These are phyloP conservation scores for Aotearoamyces nothofagi DNA, from an alignment of 2,329 filamentous ascomycete genomes.

Conservation along the genomic window DNA sequence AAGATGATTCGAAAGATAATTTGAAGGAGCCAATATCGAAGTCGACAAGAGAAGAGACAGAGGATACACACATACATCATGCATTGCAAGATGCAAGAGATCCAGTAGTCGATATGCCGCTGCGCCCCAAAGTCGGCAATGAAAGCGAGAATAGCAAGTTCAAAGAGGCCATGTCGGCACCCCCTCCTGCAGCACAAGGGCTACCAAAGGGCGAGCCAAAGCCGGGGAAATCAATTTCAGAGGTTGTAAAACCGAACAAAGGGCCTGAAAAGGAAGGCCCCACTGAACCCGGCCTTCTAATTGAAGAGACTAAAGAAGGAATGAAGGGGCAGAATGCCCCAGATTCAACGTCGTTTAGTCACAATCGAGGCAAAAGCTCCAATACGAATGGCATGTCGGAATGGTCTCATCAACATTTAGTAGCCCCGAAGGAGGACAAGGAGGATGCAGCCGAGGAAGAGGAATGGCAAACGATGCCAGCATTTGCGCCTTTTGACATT, in stretches of 20 bases:
- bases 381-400: conserved; percentile 39
- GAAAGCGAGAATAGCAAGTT: background rate
- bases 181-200: background rate
- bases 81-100: too few relatives aligned
- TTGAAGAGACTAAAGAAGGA: conserved; percentile 1
- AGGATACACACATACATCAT: too few relatives aligned
- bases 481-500: conserved; percentile 82
- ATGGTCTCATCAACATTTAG: conserved; percentile 78
- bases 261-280: background rate
- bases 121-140: conserved; percentile 2
- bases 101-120: too few relatives aligned
- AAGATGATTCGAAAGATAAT: background rate
- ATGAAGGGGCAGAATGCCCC: conserved; percentile 2
- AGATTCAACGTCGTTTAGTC: conserved; percentile 3
- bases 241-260: too few relatives aligned
- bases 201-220: background rate
- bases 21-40: conserved; percentile 1
- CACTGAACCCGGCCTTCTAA: background rate
- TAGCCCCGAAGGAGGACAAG: conserved; percentile 34
- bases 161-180: background rate
- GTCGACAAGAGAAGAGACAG: conserved; percentile 1
- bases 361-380: conserved; percentile 10
- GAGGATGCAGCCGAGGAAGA: conserved; percentile 50
- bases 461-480: conserved; percentile 87
- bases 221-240: too few relatives aligned